Evolutionary conservation across 257 asterid genomes (phyloP), one percentile per base, ranked within the genome.

Genomic region (Fraxinus anomala): DNA sequence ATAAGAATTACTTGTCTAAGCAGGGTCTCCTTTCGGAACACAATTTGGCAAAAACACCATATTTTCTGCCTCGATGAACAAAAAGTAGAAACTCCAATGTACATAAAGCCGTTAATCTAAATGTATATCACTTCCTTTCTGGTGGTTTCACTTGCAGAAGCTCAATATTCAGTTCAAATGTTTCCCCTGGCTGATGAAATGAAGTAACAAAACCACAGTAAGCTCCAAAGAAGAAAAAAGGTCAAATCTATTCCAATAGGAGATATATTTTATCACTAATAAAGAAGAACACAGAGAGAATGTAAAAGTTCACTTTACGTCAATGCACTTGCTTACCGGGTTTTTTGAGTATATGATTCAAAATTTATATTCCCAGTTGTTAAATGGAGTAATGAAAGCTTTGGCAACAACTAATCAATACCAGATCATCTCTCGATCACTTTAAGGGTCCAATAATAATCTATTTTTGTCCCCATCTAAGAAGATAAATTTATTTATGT

Each of bases 151-250:
- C 95, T 91, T 91, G 83, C 91, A 94, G 68, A 66, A 94, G 92
- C 80, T 94, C 98, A 81, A 94, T 91, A 82, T 94, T 92, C 76
- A 94, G 83, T 59, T 92, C 94, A 56, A 94, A 94, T 19, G 94
- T 88, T 0, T 91, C 91, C 73, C 91, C 97, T 28, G 97, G 92
- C 99, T 94, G 96, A 92, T 88, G 30, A 79, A 28, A 42, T 77
- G 67, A 80, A 71, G 37, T 73, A 73, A 1, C 0, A 70, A 13
- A 76, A 71, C 73, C 44, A 80, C 74, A 28, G 9, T 17, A 72
- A 51, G 66, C 49, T 36, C 72, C 61, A 28, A 54, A 70, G 37
- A 7, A 24, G 49, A 63, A 47, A 26, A 47, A 12, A 26, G 1
- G 69, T 26, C 4, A 10, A 23, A 61, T 23, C 16, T 51, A 54